Percentiles rank a stretch among this genome's conserved stretches.
phyloP scores from a whole-genome alignment of 148 eudicot genomes.

The Cornus controversa region DNA sequence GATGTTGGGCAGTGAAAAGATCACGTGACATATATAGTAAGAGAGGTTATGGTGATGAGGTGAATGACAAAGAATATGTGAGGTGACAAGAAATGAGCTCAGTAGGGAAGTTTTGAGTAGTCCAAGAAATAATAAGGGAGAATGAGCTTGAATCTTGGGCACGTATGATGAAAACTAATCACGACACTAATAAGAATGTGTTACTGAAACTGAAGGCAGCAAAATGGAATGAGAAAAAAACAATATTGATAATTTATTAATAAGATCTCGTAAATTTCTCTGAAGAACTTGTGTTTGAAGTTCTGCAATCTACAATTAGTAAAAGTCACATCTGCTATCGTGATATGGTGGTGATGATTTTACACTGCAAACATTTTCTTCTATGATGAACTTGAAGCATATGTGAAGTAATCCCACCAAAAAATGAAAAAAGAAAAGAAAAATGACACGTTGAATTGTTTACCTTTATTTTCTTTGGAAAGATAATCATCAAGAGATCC shows the following conservation, averaged over 20 bases:
- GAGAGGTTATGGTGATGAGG: no score
- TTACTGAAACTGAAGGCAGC: not conserved
- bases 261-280: not conserved
- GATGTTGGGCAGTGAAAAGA: no score
- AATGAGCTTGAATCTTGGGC: not conserved
- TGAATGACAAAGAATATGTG: no score
- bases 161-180: not conserved
- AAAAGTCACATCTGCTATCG: not conserved
- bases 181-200: not conserved
- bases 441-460: not conserved
- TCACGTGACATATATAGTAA: no score
- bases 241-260: not conserved
- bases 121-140: no score
- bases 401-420: not conserved
- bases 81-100: no score
- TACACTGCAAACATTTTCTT: not conserved
- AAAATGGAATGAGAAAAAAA: not conserved
- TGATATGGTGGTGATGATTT: not conserved
- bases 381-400: no score
- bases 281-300: not conserved
- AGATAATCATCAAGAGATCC: constrained; percentile 39
- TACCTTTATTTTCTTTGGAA: constrained; percentile 39
- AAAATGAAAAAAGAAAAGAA: not conserved
- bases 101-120: no score
- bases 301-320: not conserved